Base-by-base conservation (phyloP, 1,139 yeast species). In the Zygotorulaspora mrakii region DNA sequence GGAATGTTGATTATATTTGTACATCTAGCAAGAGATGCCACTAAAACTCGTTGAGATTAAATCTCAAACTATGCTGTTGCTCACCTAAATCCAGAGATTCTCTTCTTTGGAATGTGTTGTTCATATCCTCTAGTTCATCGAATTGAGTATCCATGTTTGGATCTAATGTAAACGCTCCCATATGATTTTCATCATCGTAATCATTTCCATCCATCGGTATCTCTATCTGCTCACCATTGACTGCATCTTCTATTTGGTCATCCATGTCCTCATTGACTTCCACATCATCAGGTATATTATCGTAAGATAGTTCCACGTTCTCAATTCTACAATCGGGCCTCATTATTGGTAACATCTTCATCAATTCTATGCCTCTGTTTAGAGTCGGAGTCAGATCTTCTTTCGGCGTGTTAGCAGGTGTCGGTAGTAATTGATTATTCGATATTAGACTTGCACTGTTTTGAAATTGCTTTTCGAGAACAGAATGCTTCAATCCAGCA, bases 31-130 rank as follows among this genome's bases (percentile, higher is more conserved):
- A 20, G 9, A 6, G 9, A 20, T 6, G 22, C 9, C n/a, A 14
- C 40, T 35, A 44, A 41, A 41, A 45, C 21, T 32, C 39, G 39
- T 41, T 31, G 31, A 40, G 45, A 27, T 42, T 47, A 17, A 43
- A 45, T 20, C 35, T 34, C n/a, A 46, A 33, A 26, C 47, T 45
- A 16, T 45, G 49, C 17, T 36, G 35, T 14, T 42, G 39, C 17
- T 37, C 43, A 18, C 48, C 55, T 23, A 46, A 55, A 35, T 57
- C 61, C 27, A 59, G 33, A 2, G 63, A 59, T 20, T 53, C 59
- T 36, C 62, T 52, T 38, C 64, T 50, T 45, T 57, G 62, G 35
- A 59, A 59, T 4, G 62, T 55, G 33, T 53, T 52, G 22, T 58
- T 57, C 61, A 59, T 55, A 36, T 58, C 63, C 35, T 54, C 60